Base-by-base conservation (phyloP, 2,329 filamentous ascomycete genomes). In the Venturia aucupariae region DNA sequence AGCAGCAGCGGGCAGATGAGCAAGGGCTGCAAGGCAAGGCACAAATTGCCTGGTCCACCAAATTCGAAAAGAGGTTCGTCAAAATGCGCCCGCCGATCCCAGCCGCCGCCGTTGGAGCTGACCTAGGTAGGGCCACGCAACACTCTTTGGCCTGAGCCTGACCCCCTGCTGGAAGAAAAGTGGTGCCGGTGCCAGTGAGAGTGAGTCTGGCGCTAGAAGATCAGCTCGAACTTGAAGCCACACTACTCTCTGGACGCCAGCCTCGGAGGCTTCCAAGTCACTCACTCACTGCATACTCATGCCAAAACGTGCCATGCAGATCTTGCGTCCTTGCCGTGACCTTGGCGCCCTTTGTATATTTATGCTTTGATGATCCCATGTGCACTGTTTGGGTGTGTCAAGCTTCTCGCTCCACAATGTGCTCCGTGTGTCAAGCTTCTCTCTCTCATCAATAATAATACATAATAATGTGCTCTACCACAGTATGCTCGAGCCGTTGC, bases 191-290 rank as follows among this genome's bases (percentile, higher is more conserved):
- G n/a, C n/a, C n/a, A n/a, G n/a, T n/a, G n/a, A n/a, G n/a, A n/a
- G n/a, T 55, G 48, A 30, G 24, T 54, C 51, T 55, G 13, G 62
- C 62, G 62, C 62, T 59, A 63, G 62, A 64, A 60, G 62, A 54
- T 62, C n/a, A n/a, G n/a, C n/a, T n/a, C n/a, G 41, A 27, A 32
- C 24, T 62, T 42, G 61, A 62, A 62, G 61, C 61, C 42, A 62
- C 41, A 51, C 22, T 1, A n/a, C 22, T 10, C 7, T n/a, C 42
- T 1, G 41, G 17, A 51, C 42, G 61, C 61, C 61, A 39, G 61
- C 41, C 61, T 62, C 61, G 41, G 61, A 62, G 51, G 27, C 51
- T n/a, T 55, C 30, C n/a, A n/a, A n/a, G n/a, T n/a, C n/a, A n/a
- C n/a, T n/a, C n/a, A n/a, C n/a, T n/a, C n/a, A n/a, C n/a, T n/a